Evolutionary conservation across 768 basidiomycete genomes (phyloP).

Genomic region (Leccinellum albellum): DNA sequence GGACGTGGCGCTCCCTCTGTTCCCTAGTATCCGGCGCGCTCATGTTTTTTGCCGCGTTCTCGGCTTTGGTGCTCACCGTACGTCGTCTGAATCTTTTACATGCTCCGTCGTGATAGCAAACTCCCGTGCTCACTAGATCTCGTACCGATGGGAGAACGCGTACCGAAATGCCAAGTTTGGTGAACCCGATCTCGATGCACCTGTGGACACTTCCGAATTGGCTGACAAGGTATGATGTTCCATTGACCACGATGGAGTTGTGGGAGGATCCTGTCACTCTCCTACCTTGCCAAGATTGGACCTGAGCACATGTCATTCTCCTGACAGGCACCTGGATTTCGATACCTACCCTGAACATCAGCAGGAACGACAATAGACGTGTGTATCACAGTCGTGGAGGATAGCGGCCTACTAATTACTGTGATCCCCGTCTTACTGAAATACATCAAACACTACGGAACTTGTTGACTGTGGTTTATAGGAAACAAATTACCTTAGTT

Average conservation of each 20-base stretch:
- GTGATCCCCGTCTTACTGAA: background rate
- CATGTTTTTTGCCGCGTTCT: conserved; percentile 22
- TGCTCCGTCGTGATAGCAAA: background rate
- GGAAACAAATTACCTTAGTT: background rate
- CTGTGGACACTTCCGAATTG: conserved; percentile 60
- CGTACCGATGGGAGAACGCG: conserved; percentile 61
- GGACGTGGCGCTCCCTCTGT: background rate
- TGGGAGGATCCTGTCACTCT: background rate
- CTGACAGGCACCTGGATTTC: conserved; percentile 55
- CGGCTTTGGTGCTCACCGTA: conserved; percentile 20
- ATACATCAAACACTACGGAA: background rate
- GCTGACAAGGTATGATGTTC: conserved; percentile 49
- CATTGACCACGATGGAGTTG: background rate
- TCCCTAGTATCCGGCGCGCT: conserved; percentile 10
- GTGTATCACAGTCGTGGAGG: background rate
- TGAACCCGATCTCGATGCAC: conserved; percentile 40
- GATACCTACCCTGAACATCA: conserved; percentile 41
- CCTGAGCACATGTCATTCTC: background rate
- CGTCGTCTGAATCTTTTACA: background rate
- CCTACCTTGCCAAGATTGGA: background rate
- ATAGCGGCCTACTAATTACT: background rate
- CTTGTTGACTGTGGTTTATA: background rate
- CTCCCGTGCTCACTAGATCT: conserved; percentile 37
- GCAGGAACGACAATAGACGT: background rate
- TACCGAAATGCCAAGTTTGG: conserved; percentile 53